Base-by-base conservation (phyloP, 2,329 filamentous ascomycete species). In the Bipolaris oryzae region DNA sequence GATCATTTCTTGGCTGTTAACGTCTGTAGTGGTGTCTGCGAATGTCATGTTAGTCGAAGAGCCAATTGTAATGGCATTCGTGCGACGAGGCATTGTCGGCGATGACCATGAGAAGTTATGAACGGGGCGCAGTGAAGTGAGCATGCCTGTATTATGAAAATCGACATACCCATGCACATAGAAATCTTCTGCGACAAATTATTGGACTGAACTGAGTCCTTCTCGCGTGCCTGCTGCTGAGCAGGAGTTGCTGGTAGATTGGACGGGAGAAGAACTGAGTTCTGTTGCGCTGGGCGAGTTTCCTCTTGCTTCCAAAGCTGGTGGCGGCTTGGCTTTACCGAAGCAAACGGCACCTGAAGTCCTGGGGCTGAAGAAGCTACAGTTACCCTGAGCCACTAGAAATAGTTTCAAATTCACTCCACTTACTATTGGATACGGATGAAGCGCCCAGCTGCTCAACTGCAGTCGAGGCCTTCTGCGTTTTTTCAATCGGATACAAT, bases 261-360 rank as follows among this genome's bases (percentile, higher is more conserved):
- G 2, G 43, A 25, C 11, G 54, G 31, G 41, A 50, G 44, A 34
- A 54, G 31, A 37, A 42, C 18, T 28, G 44, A 25, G 15, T 53
- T 50, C 16, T 51, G 53, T 23, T 7, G 53, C n/a, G 45, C 42
- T 10, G 53, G 53, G 7, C 38, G n/a, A 7, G 53, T 39, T 37
- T 39, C 44, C 21, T 39, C 25, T 7, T 53, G 45, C 37, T 33
- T 35, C 16, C 28, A 7, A 37, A 31, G 16, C 34, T 50, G 39
- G 16, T 47, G 25, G 10, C 44, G 23, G 44, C 33, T 39, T 34
- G 51, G 49, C 9, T 42, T 37, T 5, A 9, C 35, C 5, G 49
- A 28, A 10, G 42, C 52, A 18, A 56, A 62, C 1, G 60, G 46
- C 3, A 58, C 55, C 34, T 58, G 53, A 16, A 48, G 52, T 6